Evolutionary conservation across 75 land plant genomes (phyloP), one percentile per base, ranked within the genome.

Genomic region (Pinus albicaulis): DNA sequence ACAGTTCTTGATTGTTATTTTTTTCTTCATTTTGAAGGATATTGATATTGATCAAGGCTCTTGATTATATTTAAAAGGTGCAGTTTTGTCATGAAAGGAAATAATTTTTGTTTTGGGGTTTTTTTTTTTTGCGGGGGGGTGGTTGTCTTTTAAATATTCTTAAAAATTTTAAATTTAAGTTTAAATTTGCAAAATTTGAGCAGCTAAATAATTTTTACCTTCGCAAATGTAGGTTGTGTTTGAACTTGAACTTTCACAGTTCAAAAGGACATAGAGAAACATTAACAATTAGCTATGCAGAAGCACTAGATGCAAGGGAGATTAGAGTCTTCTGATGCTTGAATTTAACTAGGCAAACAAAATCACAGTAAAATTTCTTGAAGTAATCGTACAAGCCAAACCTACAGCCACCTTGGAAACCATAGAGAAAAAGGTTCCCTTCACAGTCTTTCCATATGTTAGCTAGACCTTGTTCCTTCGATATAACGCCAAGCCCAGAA

Each of bases 371-470:
- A 26, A 74, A 22, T 68, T 86, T 88, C 84, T 96, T 96, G 85
- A 96, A 96, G 80, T 90, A 96, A 75, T 96, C 99, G 60, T 96
- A 96, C 11, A 96, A 89, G n/a, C 99, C 92, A 83, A 94, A 96
- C 80, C 86, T 93, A 81, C 87, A 94, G 69, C 89, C 98, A 52
- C 99, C 99, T 77, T 96, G 99, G 62, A 83, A 87, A 64, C 99
- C 91, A 75, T 96, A 96, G 6, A 98, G 98, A 76, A 77, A 85
- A 13, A 94, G 79, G 80, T 94, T 96, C 19, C 90, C 92, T 59
- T 85, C 86, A 98, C 99, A 96, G 24, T 98, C 99, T 82, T 90
- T 93, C 98, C 98, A 94, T 58, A 96, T 79, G 57, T 89, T 89
- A 25, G 87, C 81, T 59, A 82, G 77, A n/a, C 99, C 98, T 56